A percentile compares a stretch with the other conserved stretches of the same genome.
Conservation (phyloP, 1,284 basidiomycete species). For the Ceratobasidium sp. region DNA sequence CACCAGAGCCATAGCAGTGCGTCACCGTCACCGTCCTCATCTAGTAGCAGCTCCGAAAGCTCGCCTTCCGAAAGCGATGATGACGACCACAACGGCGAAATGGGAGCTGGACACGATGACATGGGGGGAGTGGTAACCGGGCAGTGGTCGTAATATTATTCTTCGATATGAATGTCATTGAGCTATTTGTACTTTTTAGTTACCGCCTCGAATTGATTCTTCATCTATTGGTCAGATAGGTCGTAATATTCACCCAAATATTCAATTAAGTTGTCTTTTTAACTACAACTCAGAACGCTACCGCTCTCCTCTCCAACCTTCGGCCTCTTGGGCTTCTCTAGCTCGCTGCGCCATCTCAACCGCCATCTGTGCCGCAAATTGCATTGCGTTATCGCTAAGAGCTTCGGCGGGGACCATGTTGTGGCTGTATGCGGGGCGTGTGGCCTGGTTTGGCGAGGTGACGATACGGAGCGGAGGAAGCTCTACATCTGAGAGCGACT, state of each 20-base stretch:
- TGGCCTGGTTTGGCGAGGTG: constrained; percentile 75
- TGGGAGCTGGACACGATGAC: constrained; percentile 25
- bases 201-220: constrained; percentile 6
- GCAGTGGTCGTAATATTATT: constrained; percentile 42
- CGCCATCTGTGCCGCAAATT: constrained; percentile 40
- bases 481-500: constrained; percentile 41
- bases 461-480: constrained; percentile 76
- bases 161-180: constrained; percentile 3
- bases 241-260: not conserved
- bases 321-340: constrained; percentile 31
- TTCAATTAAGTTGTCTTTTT: not conserved
- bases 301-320: constrained; percentile 8
- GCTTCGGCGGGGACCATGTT: constrained; percentile 96
- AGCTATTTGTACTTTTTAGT: constrained; percentile 22
- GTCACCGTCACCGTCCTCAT: constrained; percentile 38
- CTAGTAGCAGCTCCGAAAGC: constrained; percentile 42
- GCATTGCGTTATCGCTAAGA: constrained; percentile 57
- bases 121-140: constrained; percentile 16
- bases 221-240: not conserved
- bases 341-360: constrained; percentile 41
- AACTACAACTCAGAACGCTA: not conserved
- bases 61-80: constrained; percentile 43
- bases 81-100: constrained; percentile 35
- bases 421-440: constrained; percentile 75
- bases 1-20: constrained; percentile 35